These are phyloP conservation scores for Cladosporium sp. DNA, from an alignment of 2,329 filamentous ascomycete genomes.

Conservation along the genomic window DNA sequence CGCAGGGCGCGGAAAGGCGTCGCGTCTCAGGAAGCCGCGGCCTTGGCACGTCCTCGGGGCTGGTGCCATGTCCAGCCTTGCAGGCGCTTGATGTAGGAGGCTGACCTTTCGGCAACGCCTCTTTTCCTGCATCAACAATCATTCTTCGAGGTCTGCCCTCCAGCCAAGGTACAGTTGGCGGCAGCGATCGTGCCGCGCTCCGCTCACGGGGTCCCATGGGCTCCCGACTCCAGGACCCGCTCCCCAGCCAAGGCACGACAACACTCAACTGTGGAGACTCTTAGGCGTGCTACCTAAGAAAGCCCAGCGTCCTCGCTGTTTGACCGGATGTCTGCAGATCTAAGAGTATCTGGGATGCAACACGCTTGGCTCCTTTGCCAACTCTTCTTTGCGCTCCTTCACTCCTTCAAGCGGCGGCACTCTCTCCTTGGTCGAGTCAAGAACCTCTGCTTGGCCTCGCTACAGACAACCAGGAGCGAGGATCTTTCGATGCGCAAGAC, in stretches of 20 bases:
- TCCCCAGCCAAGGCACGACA: constrained; percentile 4
- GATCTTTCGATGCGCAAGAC: neutral
- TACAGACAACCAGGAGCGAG: neutral
- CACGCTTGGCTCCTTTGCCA: constrained; percentile 3
- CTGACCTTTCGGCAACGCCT: too few species aligned
- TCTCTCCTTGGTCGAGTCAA: constrained; percentile 3
- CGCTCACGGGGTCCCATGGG: neutral
- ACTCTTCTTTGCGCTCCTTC: neutral
- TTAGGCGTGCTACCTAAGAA: neutral
- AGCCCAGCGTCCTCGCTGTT: constrained; percentile 7
- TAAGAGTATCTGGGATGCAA: neutral
- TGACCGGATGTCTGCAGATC: constrained; percentile 1
- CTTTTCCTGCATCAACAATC: too few species aligned
- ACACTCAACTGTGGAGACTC: constrained; percentile 3
- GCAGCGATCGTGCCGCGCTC: too few species aligned
- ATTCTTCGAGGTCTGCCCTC: too few species aligned
- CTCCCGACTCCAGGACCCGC: constrained; percentile 8
- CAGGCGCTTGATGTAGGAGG: too few species aligned
- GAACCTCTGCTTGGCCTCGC: neutral
- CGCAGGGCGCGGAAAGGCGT: too few species aligned
- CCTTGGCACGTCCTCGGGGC: too few species aligned
- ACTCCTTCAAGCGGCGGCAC: constrained; percentile 1
- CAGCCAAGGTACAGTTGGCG: too few species aligned
- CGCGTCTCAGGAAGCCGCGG: too few species aligned
- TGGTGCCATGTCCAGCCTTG: too few species aligned